Conservation (phyloP, 2,329 filamentous ascomycete species). For the Aspergillus fischeri region DNA sequence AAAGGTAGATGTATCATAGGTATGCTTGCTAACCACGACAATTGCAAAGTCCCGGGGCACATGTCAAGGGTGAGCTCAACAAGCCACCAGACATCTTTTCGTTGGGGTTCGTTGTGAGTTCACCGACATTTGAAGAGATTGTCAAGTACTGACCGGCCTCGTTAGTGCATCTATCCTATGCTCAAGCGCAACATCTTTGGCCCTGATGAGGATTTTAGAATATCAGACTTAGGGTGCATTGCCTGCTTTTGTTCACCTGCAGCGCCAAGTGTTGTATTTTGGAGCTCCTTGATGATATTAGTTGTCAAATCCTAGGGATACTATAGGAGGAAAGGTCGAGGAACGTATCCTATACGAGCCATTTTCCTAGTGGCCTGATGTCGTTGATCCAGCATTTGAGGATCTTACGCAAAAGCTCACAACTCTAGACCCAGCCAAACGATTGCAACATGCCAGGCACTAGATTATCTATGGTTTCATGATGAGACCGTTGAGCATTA, state of each 20-base stretch:
- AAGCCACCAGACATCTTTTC: slow-evolving; percentile 33
- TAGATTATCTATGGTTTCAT: slow-evolving; percentile 27
- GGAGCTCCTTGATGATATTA: slow-evolving; percentile 33
- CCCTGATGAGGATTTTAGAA: slow-evolving; percentile 31
- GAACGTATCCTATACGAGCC: slow-evolving; percentile 29
- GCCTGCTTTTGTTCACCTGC: slow-evolving; percentile 35
- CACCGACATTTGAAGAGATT: background rate
- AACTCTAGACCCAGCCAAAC: slow-evolving; percentile 26
- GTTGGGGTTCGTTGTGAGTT: slow-evolving; percentile 27
- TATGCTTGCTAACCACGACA: slow-evolving; percentile 26
- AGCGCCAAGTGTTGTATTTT: slow-evolving; percentile 47
- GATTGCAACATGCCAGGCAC: slow-evolving; percentile 25
- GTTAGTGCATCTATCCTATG: slow-evolving; percentile 45
- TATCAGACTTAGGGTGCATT: slow-evolving; percentile 34
- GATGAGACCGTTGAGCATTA: background rate
- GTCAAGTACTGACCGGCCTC: slow-evolving; percentile 1
- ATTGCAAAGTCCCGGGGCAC: slow-evolving; percentile 33
- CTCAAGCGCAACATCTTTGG: slow-evolving; percentile 41
- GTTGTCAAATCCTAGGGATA: slow-evolving; percentile 26
- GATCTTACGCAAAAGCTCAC: slow-evolving; percentile 25
- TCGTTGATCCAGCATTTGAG: slow-evolving; percentile 24
- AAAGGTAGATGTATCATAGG: slow-evolving; percentile 25
- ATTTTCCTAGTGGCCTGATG: slow-evolving; percentile 28
- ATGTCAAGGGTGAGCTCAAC: slow-evolving; percentile 23
- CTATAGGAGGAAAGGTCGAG: slow-evolving; percentile 31